Evolutionary conservation across 2,329 filamentous ascomycete genomes (phyloP).

Genomic region (Chaetoscypha palmicola): DNA sequence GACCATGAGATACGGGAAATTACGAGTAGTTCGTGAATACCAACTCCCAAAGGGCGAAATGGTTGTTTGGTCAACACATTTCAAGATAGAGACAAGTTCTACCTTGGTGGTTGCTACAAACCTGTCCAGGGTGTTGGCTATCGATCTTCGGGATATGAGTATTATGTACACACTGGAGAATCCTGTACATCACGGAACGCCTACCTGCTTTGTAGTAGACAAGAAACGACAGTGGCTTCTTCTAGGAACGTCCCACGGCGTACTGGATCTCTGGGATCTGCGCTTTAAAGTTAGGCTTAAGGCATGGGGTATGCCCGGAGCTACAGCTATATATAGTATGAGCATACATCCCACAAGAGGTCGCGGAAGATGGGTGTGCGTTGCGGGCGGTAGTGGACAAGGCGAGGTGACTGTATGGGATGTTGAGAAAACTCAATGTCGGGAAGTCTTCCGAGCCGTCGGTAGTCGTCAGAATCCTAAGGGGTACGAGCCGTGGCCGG

Average conservation of each 20-base stretch:
- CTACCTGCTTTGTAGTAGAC: slow-evolving; percentile 87
- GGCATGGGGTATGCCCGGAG: slow-evolving; percentile 80
- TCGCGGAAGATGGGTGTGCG: slow-evolving; percentile 76
- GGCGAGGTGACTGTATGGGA: slow-evolving; percentile 96
- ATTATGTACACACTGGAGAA: slow-evolving; percentile 76
- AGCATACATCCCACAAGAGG: slow-evolving; percentile 71
- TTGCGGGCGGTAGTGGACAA: slow-evolving; percentile 78
- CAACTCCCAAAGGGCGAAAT: slow-evolving; percentile 67
- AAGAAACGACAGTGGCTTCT: slow-evolving; percentile 83
- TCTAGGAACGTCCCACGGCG: slow-evolving; percentile 84
- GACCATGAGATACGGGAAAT: slow-evolving; percentile 69
- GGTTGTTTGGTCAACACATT: slow-evolving; percentile 89
- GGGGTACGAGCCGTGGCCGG: slow-evolving; percentile 75
- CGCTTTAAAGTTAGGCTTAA: slow-evolving; percentile 86
- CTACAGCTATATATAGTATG: slow-evolving; percentile 72
- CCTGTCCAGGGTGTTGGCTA: slow-evolving; percentile 70
- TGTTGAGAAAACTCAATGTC: slow-evolving; percentile 79
- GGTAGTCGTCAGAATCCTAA: slow-evolving; percentile 53
- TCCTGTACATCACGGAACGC: slow-evolving; percentile 83
- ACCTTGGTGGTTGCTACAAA: slow-evolving; percentile 82
- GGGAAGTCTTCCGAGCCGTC: slow-evolving; percentile 74
- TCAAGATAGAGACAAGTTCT: slow-evolving; percentile 74
- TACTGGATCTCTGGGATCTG: slow-evolving; percentile 91
- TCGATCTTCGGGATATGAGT: slow-evolving; percentile 83
- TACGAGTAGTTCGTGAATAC: slow-evolving; percentile 71